Conservation (phyloP, 495 filamentous ascomycete genomes). For the Penicillium bialowiezense region DNA sequence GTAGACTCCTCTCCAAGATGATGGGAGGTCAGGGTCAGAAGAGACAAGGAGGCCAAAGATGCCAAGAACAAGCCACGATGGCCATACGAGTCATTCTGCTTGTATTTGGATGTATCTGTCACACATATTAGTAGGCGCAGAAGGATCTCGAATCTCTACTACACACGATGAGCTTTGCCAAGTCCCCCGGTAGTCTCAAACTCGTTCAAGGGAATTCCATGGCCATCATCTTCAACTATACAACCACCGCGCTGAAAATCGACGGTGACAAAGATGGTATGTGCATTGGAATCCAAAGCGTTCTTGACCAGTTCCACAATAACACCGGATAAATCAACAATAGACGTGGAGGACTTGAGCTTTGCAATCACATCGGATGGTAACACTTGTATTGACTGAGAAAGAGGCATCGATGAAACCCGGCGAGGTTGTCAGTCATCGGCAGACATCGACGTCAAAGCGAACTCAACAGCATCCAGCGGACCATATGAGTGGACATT, state of each 20-base stretch:
- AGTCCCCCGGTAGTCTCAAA: conserved; percentile 70
- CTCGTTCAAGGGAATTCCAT: conserved; percentile 70
- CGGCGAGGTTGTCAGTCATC: neutral
- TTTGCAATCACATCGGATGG: conserved; percentile 76
- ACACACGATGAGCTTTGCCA: conserved; percentile 70
- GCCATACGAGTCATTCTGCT: conserved; percentile 55
- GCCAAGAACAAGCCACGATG: conserved; percentile 72
- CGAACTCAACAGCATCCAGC: too few relatives aligned
- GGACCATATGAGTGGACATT: too few relatives aligned
- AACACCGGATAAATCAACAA: conserved; percentile 72
- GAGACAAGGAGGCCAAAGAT: conserved; percentile 71
- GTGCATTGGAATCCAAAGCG: conserved; percentile 76
- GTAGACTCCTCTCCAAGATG: conserved; percentile 60
- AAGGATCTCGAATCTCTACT: neutral
- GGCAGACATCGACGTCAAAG: too few relatives aligned
- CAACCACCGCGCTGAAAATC: conserved; percentile 78
- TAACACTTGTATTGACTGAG: conserved; percentile 55
- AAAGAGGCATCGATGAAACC: conserved; percentile 16
- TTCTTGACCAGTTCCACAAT: conserved; percentile 78
- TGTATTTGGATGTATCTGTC: conserved; percentile 76
- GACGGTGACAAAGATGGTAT: conserved; percentile 65
- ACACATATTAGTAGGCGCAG: conserved; percentile 17
- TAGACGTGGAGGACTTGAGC: conserved; percentile 78
- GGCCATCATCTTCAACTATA: conserved; percentile 82
- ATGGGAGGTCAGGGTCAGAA: conserved; percentile 77